Evolutionary conservation across 257 asterid species (phyloP), one percentile per base, ranked within the genome.

Genomic region (Nicotiana otophora): DNA sequence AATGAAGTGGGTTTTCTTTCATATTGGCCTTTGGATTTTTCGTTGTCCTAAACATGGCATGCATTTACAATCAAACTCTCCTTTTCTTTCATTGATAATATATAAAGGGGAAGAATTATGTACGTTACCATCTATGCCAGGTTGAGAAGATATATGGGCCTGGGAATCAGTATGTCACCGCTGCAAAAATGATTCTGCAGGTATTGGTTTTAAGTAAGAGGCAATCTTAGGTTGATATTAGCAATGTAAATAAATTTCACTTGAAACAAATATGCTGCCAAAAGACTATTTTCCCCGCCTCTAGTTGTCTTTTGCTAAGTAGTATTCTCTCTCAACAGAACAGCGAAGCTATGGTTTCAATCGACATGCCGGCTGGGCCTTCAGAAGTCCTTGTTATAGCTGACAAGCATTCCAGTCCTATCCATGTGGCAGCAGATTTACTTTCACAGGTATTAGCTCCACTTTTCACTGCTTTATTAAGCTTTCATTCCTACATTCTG

Each of bases 341-440:
- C 86, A 96, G 99, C 79, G 99, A 96, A 85, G 99, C 98, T 55
- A 91, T 96, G 99, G 86, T 94, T 84, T 94, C 98, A 75, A 94
- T 96, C 85, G 99, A 96, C 91, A 96, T 96, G 99, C 98, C 99
- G 15, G 97, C 98, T 85, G 99, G 99, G 86, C 99, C 99, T 81
- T 94, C 99, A n/a, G 99, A 96, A 96, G 98, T 96, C 84, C 99
- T 96, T 84, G 97, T 94, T 82, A 93, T 93, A 81, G 98, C 98
- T 82, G 99, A 94, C 87, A 87, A 92, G 85, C 86, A 90, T 86
- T 95, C 98, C 66, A 96, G 85, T 86, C 98, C 97, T 83, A 96
- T 91, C 84, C 97, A 96, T 85, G 86, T 96, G 77, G 99, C 99
- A 14, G 97, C 99, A 36, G 99, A 96, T 90, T 90, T 96, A 82